phyloP scores from a whole-genome alignment of 2,329 filamentous ascomycete species.

The Dryadomyces quercivorus region DNA sequence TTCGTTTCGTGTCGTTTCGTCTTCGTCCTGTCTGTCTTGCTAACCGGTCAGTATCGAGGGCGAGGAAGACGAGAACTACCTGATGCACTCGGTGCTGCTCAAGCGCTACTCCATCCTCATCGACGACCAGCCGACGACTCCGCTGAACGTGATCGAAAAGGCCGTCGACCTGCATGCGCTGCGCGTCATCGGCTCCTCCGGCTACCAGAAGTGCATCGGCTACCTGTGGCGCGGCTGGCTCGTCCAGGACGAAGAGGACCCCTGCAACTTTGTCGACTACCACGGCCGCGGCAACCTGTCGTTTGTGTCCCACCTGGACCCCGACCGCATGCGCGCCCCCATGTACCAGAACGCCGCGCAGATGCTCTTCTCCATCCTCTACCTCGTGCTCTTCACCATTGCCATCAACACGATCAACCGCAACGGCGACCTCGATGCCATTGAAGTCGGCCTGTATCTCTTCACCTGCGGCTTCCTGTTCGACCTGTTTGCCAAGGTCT shows the following conservation, averaged over 20 bases:
- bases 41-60: conserved; percentile 55
- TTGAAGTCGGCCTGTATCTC: conserved; percentile 75
- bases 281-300: conserved; percentile 64
- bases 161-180: conserved; percentile 88
- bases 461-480: conserved; percentile 87
- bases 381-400: conserved; percentile 72
- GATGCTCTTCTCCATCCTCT: conserved; percentile 72
- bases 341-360: conserved; percentile 87
- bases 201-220: conserved; percentile 89
- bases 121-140: conserved; percentile 57
- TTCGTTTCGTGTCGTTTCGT: not conserved
- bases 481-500: conserved; percentile 79
- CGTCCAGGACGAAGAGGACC: conserved; percentile 87
- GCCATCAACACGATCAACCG: conserved; percentile 93
- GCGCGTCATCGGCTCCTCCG: conserved; percentile 76
- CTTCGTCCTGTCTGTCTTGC: not conserved
- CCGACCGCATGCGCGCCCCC: conserved; percentile 86
- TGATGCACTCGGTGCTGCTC: conserved; percentile 71
- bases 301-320: conserved; percentile 77
- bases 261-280: conserved; percentile 82
- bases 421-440: conserved; percentile 67
- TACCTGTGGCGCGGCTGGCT: conserved; percentile 95
- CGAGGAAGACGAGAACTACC: conserved; percentile 66
- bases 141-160: conserved; percentile 83
- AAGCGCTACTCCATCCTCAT: conserved; percentile 77